Evolutionary conservation across 768 basidiomycete species (phyloP).

Genomic region (Naematelia aurantialba): DNA sequence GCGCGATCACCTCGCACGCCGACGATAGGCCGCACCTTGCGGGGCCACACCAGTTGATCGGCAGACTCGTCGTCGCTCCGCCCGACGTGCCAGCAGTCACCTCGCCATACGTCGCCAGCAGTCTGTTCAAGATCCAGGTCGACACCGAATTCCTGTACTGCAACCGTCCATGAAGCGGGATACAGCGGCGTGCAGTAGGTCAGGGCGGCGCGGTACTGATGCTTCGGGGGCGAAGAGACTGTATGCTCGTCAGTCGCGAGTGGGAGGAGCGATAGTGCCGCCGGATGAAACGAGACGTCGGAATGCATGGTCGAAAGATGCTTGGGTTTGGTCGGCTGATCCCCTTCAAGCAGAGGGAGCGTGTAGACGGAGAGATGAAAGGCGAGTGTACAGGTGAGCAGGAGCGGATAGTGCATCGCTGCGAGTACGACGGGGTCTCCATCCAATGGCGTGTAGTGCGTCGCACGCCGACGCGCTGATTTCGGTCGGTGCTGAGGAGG

Average conservation of each 20-base stretch:
- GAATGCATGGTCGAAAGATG: constrained; percentile 44
- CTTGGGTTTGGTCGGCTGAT: constrained; percentile 11
- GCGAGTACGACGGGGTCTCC: constrained; percentile 45
- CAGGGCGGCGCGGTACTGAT: constrained; percentile 31
- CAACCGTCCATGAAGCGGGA: constrained; percentile 47
- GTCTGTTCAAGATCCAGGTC: constrained; percentile 7
- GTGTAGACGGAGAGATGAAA: constrained; percentile 45
- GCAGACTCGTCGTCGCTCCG: constrained; percentile 12
- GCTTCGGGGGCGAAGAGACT: neutral
- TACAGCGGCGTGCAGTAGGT: constrained; percentile 48
- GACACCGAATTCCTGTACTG: constrained; percentile 45
- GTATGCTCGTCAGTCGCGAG: neutral
- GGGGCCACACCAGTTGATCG: constrained; percentile 34
- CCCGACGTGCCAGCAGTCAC: constrained; percentile 19
- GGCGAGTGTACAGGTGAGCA: constrained; percentile 38
- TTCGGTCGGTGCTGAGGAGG: constrained; percentile 23
- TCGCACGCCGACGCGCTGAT: constrained; percentile 23
- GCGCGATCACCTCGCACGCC: constrained; percentile 41
- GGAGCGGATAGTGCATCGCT: constrained; percentile 30
- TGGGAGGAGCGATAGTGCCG: constrained; percentile 40
- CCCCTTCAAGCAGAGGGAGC: neutral
- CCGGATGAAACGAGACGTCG: constrained; percentile 47
- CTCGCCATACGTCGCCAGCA: constrained; percentile 8
- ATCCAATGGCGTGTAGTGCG: constrained; percentile 14
- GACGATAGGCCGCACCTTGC: constrained; percentile 30